These are phyloP conservation scores for Ascochyta lentis DNA, from an alignment of 2,329 filamentous ascomycete genomes.

Conservation along the genomic window DNA sequence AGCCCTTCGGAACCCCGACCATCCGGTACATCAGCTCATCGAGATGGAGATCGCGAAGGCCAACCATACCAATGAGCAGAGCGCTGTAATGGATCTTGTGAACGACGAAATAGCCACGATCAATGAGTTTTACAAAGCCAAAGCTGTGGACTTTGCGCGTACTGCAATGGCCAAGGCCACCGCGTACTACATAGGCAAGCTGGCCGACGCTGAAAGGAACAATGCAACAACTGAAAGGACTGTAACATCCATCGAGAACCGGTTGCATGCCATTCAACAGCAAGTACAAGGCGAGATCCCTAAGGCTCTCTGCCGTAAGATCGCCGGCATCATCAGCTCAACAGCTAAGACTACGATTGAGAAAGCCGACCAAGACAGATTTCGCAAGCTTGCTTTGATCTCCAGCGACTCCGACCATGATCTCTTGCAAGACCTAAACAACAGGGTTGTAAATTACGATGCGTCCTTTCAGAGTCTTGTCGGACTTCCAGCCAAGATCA, in stretches of 20 bases:
- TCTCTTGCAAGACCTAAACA: not conserved
- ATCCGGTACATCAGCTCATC: not conserved
- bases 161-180: not conserved
- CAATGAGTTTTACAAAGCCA: too few relatives aligned
- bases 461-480: not conserved
- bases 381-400: not conserved
- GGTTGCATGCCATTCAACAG: not conserved
- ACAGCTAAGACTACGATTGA: not conserved
- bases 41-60: not conserved
- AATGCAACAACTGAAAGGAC: not conserved
- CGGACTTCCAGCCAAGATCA: not conserved
- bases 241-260: not conserved
- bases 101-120: too few relatives aligned
- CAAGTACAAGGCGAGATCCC: not conserved
- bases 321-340: not conserved
- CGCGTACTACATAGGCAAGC: not conserved
- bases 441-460: not conserved
- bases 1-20: not conserved
- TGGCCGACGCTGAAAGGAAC: not conserved
- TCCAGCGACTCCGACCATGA: not conserved
- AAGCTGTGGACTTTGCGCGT: too few relatives aligned
- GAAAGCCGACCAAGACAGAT: not conserved
- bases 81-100: too few relatives aligned
- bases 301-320: too few relatives aligned
- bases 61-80: not conserved